Conservation (phyloP, 1,139 yeast genomes). For the Hyphopichia pseudoburtonii region DNA sequence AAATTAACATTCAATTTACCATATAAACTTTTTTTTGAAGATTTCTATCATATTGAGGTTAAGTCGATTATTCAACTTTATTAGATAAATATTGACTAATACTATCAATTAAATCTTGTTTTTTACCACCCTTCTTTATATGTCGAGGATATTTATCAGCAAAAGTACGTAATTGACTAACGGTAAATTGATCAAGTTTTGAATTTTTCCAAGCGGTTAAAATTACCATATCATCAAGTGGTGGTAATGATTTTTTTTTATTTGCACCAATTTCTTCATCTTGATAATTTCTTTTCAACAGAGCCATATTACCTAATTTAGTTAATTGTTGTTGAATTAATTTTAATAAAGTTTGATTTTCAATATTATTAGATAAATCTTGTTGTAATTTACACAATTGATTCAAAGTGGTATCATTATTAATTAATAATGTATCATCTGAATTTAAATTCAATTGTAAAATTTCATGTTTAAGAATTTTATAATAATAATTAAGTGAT, state of each 20-base stretch:
- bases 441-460: constrained; percentile 56
- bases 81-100: constrained; percentile 30
- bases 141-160: constrained; percentile 29
- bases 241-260: constrained; percentile 20
- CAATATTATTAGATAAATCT: constrained; percentile 3
- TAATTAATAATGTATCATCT: constrained; percentile 19
- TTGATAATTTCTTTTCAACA: neutral
- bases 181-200: constrained; percentile 33
- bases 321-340: constrained; percentile 15
- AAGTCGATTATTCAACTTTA: constrained; percentile 10
- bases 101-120: constrained; percentile 43
- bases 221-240: constrained; percentile 36
- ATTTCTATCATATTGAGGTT: no score
- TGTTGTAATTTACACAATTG: constrained; percentile 19
- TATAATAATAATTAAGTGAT: constrained; percentile 62
- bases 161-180: constrained; percentile 40
- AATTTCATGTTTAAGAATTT: constrained; percentile 63
- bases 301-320: constrained; percentile 16
- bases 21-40: no score
- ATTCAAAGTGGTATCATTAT: constrained; percentile 19
- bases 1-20: no score
- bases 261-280: constrained; percentile 3
- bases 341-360: neutral
- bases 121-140: constrained; percentile 37
- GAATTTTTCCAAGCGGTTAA: constrained; percentile 40